A percentile compares a stretch with the other conserved stretches of the same genome.
These are phyloP conservation scores for Mortierella sp. DNA, from an alignment of 371 early-diverging fungal genomes.

Conservation along the genomic window DNA sequence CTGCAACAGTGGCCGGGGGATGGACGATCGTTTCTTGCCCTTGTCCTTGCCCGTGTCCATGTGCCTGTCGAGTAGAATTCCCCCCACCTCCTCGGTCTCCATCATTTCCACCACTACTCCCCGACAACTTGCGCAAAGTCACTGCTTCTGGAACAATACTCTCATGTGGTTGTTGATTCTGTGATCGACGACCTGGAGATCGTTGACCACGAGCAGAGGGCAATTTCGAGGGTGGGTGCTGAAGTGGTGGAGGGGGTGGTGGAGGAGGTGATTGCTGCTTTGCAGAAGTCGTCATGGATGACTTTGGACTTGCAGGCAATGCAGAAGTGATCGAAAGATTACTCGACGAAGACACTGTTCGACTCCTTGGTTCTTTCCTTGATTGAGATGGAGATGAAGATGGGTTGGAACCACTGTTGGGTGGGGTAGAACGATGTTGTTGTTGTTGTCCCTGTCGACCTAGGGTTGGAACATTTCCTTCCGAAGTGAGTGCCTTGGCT, in stretches of 20 bases:
- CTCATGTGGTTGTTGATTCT: no score
- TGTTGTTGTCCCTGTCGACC: constrained; percentile 12
- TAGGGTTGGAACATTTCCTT: constrained; percentile 7
- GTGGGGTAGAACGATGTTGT: background rate
- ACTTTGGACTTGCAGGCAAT: no score
- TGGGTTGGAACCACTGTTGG: constrained; percentile 2
- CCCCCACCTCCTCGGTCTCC: no score
- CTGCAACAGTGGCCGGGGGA: no score
- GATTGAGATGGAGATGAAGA: background rate
- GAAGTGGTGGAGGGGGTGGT: no score
- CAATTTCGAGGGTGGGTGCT: constrained; percentile 2
- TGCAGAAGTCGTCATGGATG: no score
- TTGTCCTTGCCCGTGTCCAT: constrained; percentile 1
- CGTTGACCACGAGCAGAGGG: constrained; percentile 19
- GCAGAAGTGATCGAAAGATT: no score
- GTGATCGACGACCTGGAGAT: constrained; percentile 41
- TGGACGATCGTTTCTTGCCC: no score
- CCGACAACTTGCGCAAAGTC: no score
- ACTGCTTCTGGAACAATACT: no score
- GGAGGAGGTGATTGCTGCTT: no score
- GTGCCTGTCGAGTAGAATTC: constrained; percentile 5
- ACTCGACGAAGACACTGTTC: background rate
- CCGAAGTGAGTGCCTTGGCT: constrained; percentile 24
- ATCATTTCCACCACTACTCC: no score
- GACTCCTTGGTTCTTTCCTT: constrained; percentile 3